Evolutionary conservation across 805 yeast genomes (phyloP).

Genomic region (Nakazawaea pomicola): DNA sequence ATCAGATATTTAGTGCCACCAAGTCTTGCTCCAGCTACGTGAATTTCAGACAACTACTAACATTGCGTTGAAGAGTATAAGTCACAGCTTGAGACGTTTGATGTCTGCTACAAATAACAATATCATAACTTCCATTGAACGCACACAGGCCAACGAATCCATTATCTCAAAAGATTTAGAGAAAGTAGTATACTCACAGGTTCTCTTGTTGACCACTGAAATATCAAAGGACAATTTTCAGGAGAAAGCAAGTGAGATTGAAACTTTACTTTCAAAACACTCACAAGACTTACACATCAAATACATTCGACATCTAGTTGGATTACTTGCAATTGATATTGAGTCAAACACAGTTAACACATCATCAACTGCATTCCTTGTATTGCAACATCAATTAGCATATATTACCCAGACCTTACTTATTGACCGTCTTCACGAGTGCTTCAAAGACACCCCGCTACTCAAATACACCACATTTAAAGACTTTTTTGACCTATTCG

Average conservation of each 20-base stretch:
- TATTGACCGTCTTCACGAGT: conserved; percentile 15
- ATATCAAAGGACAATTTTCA: conserved; percentile 35
- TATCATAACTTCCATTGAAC: not conserved
- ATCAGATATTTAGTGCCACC: no score
- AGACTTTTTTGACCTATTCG: conserved; percentile 25
- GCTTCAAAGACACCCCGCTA: conserved; percentile 22
- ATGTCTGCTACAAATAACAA: conserved; percentile 6
- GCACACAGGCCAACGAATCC: not conserved
- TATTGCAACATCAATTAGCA: conserved; percentile 21
- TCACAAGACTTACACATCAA: conserved; percentile 28
- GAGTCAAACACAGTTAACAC: conserved; percentile 18
- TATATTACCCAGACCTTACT: conserved; percentile 18
- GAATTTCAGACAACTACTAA: no score
- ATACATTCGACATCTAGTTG: conserved; percentile 27
- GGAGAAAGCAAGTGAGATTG: conserved; percentile 38
- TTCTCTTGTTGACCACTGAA: conserved; percentile 45
- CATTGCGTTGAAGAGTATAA: no score
- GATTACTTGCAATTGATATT: conserved; percentile 23
- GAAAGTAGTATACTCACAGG: conserved; percentile 44
- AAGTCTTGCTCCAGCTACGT: no score
- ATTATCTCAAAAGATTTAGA: conserved; percentile 5
- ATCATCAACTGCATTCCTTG: conserved; percentile 15
- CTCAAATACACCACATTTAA: conserved; percentile 24
- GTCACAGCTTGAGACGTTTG: not conserved
- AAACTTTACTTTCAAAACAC: conserved; percentile 34